Evolutionary conservation across 768 basidiomycete species (phyloP).

Genomic region (Auriculariales sp.): DNA sequence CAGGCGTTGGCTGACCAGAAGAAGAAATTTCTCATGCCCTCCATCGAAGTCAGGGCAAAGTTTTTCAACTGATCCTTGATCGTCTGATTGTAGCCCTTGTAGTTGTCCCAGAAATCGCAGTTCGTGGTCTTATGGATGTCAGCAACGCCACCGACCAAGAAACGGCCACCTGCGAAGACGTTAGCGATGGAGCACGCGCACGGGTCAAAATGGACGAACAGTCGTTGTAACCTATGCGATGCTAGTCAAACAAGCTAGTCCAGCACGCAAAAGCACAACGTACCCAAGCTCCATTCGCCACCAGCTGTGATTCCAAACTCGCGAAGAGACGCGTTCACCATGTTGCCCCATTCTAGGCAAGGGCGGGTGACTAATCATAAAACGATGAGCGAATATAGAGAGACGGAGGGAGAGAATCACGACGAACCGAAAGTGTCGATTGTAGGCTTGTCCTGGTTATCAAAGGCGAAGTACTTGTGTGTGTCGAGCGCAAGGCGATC

Average conservation of each 20-base stretch:
- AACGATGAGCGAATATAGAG: too few relatives aligned
- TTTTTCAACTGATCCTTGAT: slow-evolving; percentile 37
- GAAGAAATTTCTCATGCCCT: slow-evolving; percentile 52
- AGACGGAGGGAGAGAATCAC: too few relatives aligned
- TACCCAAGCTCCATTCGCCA: slow-evolving; percentile 67
- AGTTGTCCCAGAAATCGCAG: not conserved
- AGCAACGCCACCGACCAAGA: not conserved
- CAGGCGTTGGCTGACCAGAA: slow-evolving; percentile 53
- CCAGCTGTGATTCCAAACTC: slow-evolving; percentile 57
- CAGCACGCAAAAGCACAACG: too few relatives aligned
- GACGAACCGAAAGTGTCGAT: slow-evolving; percentile 17
- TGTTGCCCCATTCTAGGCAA: slow-evolving; percentile 21
- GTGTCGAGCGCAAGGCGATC: slow-evolving; percentile 49
- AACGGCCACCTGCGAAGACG: not conserved
- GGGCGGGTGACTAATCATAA: slow-evolving; percentile 8
- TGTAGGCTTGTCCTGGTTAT: slow-evolving; percentile 19
- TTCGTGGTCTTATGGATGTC: not conserved
- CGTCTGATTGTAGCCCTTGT: not conserved
- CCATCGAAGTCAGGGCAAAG: slow-evolving; percentile 46
- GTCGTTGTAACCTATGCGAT: slow-evolving; percentile 9
- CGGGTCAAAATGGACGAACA: not conserved
- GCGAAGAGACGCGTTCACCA: slow-evolving; percentile 26
- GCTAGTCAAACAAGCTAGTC: too few relatives aligned
- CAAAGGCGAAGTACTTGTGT: slow-evolving; percentile 57
- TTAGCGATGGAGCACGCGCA: not conserved